Conservation (phyloP, 1,139 yeast species). For the Sugiyamaella pinicola region DNA sequence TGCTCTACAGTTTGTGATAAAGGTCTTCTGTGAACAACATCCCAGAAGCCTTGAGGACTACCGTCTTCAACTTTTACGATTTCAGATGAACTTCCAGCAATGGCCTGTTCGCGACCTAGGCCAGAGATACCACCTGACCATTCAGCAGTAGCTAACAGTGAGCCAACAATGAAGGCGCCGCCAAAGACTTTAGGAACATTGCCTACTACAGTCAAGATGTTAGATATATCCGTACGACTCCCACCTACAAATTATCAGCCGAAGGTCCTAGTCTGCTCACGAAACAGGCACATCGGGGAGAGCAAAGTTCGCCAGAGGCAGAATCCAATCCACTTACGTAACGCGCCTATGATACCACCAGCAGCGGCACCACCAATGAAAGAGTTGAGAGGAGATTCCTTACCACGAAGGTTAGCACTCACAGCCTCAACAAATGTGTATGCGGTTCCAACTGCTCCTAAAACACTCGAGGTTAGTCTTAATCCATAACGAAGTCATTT, state of each 20-base stretch:
- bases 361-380: constrained; percentile 55
- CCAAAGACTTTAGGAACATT: constrained; percentile 51
- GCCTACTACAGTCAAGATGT: constrained; percentile 36
- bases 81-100: constrained; percentile 37
- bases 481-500: too few relatives aligned
- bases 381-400: constrained; percentile 50
- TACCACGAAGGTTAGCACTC: constrained; percentile 48
- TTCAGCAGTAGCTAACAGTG: constrained; percentile 44
- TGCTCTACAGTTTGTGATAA: constrained; percentile 76
- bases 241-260: too few relatives aligned
- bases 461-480: constrained; percentile 13
- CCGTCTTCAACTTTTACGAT: constrained; percentile 43
- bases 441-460: constrained; percentile 45
- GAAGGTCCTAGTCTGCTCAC: too few relatives aligned
- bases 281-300: too few relatives aligned
- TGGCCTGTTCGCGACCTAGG: constrained; percentile 43
- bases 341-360: constrained; percentile 49
- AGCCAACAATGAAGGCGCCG: constrained; percentile 46
- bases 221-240: too few relatives aligned
- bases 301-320: too few relatives aligned
- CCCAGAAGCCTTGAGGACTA: constrained; percentile 76
- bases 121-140: constrained; percentile 52
- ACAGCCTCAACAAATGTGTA: constrained; percentile 46
- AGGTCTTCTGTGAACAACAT: constrained; percentile 79
- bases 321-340: constrained; percentile 30